Evolutionary conservation across 2,329 filamentous ascomycete species (phyloP), one percentile per base, ranked within the genome.

Genomic region (Exophiala alcalophila): DNA sequence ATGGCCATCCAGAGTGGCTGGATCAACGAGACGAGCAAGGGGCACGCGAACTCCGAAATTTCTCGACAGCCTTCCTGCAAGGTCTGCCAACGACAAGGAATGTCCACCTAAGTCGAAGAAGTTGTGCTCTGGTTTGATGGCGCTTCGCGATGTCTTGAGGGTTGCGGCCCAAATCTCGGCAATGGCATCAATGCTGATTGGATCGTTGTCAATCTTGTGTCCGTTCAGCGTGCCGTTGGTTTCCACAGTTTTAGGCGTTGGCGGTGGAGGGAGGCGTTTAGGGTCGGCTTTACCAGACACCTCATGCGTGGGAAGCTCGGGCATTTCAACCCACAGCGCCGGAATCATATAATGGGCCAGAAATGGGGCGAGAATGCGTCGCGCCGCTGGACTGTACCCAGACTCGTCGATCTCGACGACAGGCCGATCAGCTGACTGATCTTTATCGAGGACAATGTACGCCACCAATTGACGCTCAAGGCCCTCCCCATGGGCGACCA

Each of bases 281-380:
- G 85, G 70, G 55, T 91, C 83, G 14, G 81, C 79, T 65, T 91
- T 91, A 14, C 86, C 86, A 10, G 85, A 90, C 1, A 91, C 86
- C 35, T 78, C 80, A 54, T 88, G 81, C 0, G 84, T 89, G 0
- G 86, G 86, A 4, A 91, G 65, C 47, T 76, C 74, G 2, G 83
- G 76, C 21, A 90, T 65, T 57, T 84, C 77, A 25, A 90, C 80
- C 86, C 86, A 91, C 3, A 89, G 63, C 1, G 83, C 74, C 0
- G 86, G 86, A 40, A 91, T 83, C 86, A 91, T 90, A 64, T 91
- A 91, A 49, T 86, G 84, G 1, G 86, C 86, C 20, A 91, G 72
- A 50, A 80, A 79, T 11, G 75, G 68, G 1, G 80, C 73, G 2
- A 91, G 71, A 11, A 75, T 74, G 41, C 80, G 77, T 32, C 86